Conservation (phyloP, 495 filamentous ascomycete genomes). For the Penicillium maclennaniae region DNA sequence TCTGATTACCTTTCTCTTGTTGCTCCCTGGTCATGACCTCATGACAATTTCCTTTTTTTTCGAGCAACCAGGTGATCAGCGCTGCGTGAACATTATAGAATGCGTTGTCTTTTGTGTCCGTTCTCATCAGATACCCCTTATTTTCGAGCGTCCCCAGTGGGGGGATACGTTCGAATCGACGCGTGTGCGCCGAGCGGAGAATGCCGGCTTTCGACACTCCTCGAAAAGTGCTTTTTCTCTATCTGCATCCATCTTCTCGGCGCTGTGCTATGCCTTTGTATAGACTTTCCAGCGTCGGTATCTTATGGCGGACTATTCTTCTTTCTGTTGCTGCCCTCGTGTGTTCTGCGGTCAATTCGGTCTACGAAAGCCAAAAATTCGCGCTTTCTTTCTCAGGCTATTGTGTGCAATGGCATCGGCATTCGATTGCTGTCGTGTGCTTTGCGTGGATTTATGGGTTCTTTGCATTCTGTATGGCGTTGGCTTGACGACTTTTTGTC, state of each 20-base stretch:
- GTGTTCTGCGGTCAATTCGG: conserved; percentile 19
- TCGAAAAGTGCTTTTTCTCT: conserved; percentile 46
- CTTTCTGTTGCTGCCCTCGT: conserved; percentile 32
- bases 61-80: conserved; percentile 44
- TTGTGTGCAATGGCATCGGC: conserved; percentile 8
- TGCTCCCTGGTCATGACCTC: conserved; percentile 33
- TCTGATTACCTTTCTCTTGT: conserved; percentile 29
- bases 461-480: conserved; percentile 50
- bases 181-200: conserved; percentile 40
- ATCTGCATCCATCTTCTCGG: conserved; percentile 42
- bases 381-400: conserved; percentile 34
- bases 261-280: conserved; percentile 42
- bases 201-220: conserved; percentile 35
- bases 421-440: neutral
- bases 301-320: conserved; percentile 48
- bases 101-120: conserved; percentile 65
- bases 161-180: conserved; percentile 42
- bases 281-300: conserved; percentile 51
- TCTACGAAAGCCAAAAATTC: conserved; percentile 17
- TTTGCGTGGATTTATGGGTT: conserved; percentile 27
- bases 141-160: conserved; percentile 37
- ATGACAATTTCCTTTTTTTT: conserved; percentile 21
- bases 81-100: conserved; percentile 73
- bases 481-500: conserved; percentile 47
- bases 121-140: conserved; percentile 59